These are phyloP conservation scores for Tuctoria greenei DNA, from an alignment of 176 grass and related monocot species.

Conservation along the genomic window DNA sequence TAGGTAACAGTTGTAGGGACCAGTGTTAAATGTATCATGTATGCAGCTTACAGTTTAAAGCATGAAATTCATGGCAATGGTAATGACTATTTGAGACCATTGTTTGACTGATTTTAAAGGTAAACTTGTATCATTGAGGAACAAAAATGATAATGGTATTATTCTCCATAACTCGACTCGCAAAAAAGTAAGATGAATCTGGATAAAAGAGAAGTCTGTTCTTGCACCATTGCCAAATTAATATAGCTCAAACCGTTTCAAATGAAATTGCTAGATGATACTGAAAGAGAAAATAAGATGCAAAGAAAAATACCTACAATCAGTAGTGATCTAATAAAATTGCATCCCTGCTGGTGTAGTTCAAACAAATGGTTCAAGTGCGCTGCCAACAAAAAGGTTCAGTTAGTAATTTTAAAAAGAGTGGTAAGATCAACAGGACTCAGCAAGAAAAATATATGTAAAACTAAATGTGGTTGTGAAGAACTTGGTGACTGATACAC, in stretches of 20 bases:
- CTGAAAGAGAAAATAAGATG: constrained; percentile 27
- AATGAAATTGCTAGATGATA: not conserved
- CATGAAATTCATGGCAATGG: not conserved
- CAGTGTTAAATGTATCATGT: not conserved
- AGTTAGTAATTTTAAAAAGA: constrained; percentile 18
- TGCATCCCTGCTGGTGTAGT: constrained; percentile 66
- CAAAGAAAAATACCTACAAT: constrained; percentile 70
- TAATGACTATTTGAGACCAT: constrained; percentile 18
- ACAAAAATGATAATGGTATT: not conserved
- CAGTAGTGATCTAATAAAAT: constrained; percentile 72
- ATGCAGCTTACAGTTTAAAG: not conserved
- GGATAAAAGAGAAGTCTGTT: not conserved
- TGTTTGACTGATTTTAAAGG: not conserved
- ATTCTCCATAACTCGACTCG: not conserved
- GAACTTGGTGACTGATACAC: not conserved
- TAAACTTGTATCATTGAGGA: constrained; percentile 3
- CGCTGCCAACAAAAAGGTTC: constrained; percentile 55
- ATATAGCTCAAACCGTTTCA: not conserved
- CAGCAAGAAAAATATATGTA: constrained; percentile 2
- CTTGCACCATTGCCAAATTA: not conserved
- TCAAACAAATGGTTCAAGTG: constrained; percentile 88
- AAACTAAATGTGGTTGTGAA: not conserved
- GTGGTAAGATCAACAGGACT: not conserved
- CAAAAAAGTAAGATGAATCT: constrained; percentile 20
- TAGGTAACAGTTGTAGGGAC: not conserved